Percentiles rank a stretch among this genome's conserved stretches.
Evolutionary conservation across 1,284 basidiomycete species (phyloP).

Genomic region (Moniliophthora roreri): DNA sequence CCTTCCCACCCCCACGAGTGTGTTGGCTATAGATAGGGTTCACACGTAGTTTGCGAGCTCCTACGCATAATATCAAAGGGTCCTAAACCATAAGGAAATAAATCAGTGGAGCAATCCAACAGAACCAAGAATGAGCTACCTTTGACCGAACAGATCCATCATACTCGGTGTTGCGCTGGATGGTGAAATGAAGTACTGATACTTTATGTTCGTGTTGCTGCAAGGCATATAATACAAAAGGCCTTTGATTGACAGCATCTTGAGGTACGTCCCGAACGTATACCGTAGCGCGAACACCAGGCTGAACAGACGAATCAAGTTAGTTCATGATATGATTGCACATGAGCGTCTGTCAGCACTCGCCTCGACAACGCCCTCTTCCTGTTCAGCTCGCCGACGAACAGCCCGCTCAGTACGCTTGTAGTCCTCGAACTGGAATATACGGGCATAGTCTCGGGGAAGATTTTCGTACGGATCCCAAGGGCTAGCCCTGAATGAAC

Average conservation of each 20-base stretch:
- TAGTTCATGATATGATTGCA: not conserved
- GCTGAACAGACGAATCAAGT: conserved; percentile 40
- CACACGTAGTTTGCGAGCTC: conserved; percentile 82
- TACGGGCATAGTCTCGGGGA: conserved; percentile 90
- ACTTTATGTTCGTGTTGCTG: conserved; percentile 97
- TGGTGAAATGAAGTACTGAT: conserved; percentile 89
- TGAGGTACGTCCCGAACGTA: conserved; percentile 73
- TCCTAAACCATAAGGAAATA: conserved; percentile 52
- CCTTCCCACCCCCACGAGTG: conserved; percentile 85
- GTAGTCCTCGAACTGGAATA: conserved; percentile 98
- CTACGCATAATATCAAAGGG: conserved; percentile 85
- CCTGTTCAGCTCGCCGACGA: conserved; percentile 60
- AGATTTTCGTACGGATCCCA: conserved; percentile 99
- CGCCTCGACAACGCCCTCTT: conserved; percentile 66
- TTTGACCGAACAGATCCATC: conserved; percentile 88
- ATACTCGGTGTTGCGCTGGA: conserved; percentile 96
- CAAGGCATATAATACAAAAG: conserved; percentile 81
- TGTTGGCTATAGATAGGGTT: conserved; percentile 94
- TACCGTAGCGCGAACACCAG: conserved; percentile 79
- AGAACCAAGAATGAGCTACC: conserved; percentile 39
- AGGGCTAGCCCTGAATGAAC: conserved; percentile 90
- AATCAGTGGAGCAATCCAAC: not conserved
- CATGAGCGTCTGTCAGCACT: conserved; percentile 9
- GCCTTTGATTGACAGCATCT: conserved; percentile 44
- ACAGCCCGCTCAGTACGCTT: conserved; percentile 83